Base-by-base conservation (phyloP, 345 rosid species). In the Eucalyptus polybractea region DNA sequence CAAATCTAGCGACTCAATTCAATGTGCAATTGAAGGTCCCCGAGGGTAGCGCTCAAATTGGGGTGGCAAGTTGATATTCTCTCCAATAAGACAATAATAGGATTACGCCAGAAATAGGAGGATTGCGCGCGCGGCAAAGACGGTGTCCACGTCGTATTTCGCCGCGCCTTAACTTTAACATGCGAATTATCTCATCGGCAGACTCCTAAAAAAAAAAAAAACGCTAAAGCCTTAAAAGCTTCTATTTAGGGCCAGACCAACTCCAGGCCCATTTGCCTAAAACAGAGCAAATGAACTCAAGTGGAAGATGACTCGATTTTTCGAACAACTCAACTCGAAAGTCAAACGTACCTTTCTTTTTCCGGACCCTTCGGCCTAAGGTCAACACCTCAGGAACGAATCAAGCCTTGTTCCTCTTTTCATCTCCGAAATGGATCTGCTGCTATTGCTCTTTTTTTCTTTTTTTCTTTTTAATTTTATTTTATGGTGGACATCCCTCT, bases 371-470 rank as follows among this genome's bases (percentile, higher is more conserved):
- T 65, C 9, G 37, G 76, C 21, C 19, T n/a, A 7, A 14, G 76
- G 31, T 65, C 76, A 14, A 65, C 37, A 2, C 76, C 40, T 65
- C 19, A 1, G 72, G 33, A 62, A 29, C 9, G 72, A 62, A 29
- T 29, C 25, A 53, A 53, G 58, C 58, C 25, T 53, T 2, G 58
- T 21, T 53, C 58, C 0, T 53, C 58, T 53, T 13, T 29, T 13
- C 33, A 13, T 62, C 33, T 62, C 72, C 19, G 16, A 62, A 62
- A 62, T 29, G 33, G 72, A 13, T 29, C 69, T 29, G 69, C 33
- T 0, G 7, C 80, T 37, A 31, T 13, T n/a, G 9, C 72, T 17
- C 1, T 14, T 6, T 4, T 1, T 3, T 27, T 12, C 7, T 7
- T 17, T 1, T 6, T 50, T n/a, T n/a, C n/a, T 14, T 14, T 15